A percentile compares a stretch with the other conserved stretches of the same genome.
phyloP scores from a whole-genome alignment of 495 filamentous ascomycete genomes.

The Penicillium canescens region DNA sequence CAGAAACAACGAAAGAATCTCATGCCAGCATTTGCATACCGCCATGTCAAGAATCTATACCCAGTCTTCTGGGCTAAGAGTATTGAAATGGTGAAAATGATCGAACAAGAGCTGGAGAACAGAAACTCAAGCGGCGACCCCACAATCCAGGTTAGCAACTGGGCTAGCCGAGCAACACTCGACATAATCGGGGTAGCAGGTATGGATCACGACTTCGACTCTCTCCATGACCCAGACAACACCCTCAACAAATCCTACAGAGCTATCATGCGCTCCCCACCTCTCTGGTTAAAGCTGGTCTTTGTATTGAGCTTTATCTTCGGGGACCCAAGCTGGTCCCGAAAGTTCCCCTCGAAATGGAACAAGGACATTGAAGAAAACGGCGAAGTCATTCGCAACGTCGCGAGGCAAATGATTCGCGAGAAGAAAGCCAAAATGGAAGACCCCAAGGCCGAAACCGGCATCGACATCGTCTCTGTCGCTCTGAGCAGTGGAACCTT shows the following conservation, averaged over 20 bases:
- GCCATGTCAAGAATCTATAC: slow-evolving; percentile 85
- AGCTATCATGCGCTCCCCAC: slow-evolving; percentile 34
- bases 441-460: slow-evolving; percentile 35
- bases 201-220: slow-evolving; percentile 78
- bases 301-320: slow-evolving; percentile 44
- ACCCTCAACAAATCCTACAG: slow-evolving; percentile 66
- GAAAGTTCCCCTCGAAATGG: slow-evolving; percentile 61
- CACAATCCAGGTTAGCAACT: slow-evolving; percentile 58
- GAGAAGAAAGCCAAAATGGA: slow-evolving; percentile 65
- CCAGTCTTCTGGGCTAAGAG: slow-evolving; percentile 81
- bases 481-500: slow-evolving; percentile 76
- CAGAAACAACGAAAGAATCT: slow-evolving; percentile 71
- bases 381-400: slow-evolving; percentile 56
- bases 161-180: slow-evolving; percentile 72
- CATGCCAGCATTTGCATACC: slow-evolving; percentile 81
- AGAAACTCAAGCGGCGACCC: slow-evolving; percentile 27
- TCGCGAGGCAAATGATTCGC: slow-evolving; percentile 65
- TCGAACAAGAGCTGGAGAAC: slow-evolving; percentile 34
- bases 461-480: slow-evolving; percentile 79
- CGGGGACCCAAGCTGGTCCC: slow-evolving; percentile 31
- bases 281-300: slow-evolving; percentile 25
- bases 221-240: slow-evolving; percentile 63
- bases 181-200: slow-evolving; percentile 90
- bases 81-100: slow-evolving; percentile 43
- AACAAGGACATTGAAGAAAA: slow-evolving; percentile 62